Evolutionary conservation across 305 asterid species (phyloP).

Genomic region (Solanum hybrid): DNA sequence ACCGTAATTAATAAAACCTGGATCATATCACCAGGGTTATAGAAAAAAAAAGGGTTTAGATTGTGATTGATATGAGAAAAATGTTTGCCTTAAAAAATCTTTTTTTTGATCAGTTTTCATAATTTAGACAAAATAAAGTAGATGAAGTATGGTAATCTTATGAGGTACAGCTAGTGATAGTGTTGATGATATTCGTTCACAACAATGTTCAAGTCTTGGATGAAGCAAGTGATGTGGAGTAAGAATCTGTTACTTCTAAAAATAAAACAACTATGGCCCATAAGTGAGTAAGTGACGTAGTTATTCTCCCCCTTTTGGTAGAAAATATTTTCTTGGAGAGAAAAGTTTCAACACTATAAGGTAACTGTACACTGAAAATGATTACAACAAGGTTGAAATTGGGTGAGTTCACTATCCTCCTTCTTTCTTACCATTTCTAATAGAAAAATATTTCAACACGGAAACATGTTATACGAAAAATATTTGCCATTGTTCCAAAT

Average conservation of each 20-base stretch:
- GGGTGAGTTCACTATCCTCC: background rate
- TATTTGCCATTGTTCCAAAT: background rate
- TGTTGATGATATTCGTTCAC: background rate
- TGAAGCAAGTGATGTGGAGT: background rate
- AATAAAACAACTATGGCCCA: background rate
- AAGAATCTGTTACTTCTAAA: background rate
- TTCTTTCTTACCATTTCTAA: background rate
- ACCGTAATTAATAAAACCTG: background rate
- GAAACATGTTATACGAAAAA: background rate
- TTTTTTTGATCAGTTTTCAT: background rate
- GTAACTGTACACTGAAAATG: background rate
- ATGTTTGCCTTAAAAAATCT: background rate
- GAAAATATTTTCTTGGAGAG: background rate
- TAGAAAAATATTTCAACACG: background rate
- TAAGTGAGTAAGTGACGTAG: background rate
- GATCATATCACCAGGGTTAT: background rate
- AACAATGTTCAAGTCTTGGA: background rate
- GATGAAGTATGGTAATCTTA: background rate
- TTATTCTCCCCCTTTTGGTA: background rate
- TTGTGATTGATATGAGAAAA: background rate
- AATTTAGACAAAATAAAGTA: background rate
- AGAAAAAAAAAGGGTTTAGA: background rate
- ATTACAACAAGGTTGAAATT: background rate
- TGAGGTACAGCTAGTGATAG: background rate
- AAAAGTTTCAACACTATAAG: background rate